phyloP scores from a whole-genome alignment of 352 stramenopile genomes.

The Hyaloperonospora brassicae region DNA sequence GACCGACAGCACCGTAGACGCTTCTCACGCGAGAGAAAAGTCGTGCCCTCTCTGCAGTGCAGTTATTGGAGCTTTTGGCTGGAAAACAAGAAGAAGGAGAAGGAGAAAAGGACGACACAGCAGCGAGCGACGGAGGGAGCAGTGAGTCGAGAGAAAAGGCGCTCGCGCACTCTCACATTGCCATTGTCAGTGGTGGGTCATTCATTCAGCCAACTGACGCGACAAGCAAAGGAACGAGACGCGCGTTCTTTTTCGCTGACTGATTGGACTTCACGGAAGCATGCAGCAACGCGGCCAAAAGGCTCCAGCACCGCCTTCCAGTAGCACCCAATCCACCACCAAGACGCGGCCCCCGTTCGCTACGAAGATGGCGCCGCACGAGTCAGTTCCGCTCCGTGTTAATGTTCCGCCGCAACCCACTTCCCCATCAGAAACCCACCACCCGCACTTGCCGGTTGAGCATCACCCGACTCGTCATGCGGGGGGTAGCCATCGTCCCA shows the following conservation, averaged over 20 bases:
- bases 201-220: constrained; percentile 1
- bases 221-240: not conserved
- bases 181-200: no score
- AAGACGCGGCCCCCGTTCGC: constrained; percentile 1
- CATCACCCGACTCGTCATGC: constrained; percentile 14
- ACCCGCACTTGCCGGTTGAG: constrained; percentile 11
- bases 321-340: constrained; percentile 18
- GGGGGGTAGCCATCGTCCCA: constrained; percentile 5
- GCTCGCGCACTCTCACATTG: no score
- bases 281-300: constrained; percentile 39
- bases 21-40: no score
- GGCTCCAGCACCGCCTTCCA: constrained; percentile 1
- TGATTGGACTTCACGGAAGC: not conserved
- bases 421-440: constrained; percentile 2
- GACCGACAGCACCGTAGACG: no score
- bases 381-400: not conserved
- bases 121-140: no score
- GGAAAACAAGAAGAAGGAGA: constrained; percentile 9
- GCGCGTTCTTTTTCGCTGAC: no score
- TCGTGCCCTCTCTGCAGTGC: not conserved
- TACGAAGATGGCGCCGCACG: constrained; percentile 13
- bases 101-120: no score
- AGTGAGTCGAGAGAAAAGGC: no score
- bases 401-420: constrained; percentile 6
- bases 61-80: constrained; percentile 23